Percentiles rank a stretch among this genome's conserved stretches.
Conservation (phyloP, 2,329 filamentous ascomycete species). For the Colletotrichum musae region DNA sequence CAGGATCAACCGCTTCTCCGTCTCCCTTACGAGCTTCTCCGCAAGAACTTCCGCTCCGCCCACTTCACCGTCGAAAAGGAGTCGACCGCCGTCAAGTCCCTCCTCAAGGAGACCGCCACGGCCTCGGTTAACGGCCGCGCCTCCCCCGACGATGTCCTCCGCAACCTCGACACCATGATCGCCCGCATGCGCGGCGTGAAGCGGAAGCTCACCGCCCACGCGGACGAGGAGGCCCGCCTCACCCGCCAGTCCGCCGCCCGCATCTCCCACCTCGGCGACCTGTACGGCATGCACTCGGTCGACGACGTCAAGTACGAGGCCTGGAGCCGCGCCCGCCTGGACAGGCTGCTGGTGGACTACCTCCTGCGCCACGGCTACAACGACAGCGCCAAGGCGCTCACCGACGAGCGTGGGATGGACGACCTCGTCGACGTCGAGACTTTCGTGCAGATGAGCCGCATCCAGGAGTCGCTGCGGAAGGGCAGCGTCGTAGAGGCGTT, state of each 20-base stretch:
- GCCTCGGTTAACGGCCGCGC: constrained; percentile 75
- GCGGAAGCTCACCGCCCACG: constrained; percentile 83
- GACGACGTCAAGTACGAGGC: constrained; percentile 94
- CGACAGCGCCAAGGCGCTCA: constrained; percentile 81
- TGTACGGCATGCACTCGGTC: constrained; percentile 84
- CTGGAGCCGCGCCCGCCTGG: constrained; percentile 87
- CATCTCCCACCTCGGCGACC: constrained; percentile 83
- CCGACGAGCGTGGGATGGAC: constrained; percentile 80
- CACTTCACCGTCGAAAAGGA: constrained; percentile 84
- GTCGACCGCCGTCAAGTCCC: constrained; percentile 72
- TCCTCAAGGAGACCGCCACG: constrained; percentile 75
- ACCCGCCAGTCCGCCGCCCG: constrained; percentile 83
- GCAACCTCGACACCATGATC: constrained; percentile 88
- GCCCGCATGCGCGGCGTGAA: constrained; percentile 88
- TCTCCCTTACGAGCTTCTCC: constrained; percentile 91
- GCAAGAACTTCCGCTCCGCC: constrained; percentile 92
- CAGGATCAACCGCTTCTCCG: constrained; percentile 96
- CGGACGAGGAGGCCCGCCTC: constrained; percentile 84
- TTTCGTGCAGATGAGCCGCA: constrained; percentile 85
- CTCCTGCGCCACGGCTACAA: constrained; percentile 87
- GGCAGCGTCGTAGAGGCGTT: constrained; percentile 85
- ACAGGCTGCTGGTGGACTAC: constrained; percentile 93
- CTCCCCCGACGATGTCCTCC: constrained; percentile 79
- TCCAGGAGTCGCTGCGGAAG: constrained; percentile 79
- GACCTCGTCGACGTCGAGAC: constrained; percentile 91